Base-by-base conservation (phyloP, 306 rosid genomes). In the Ochetophila trinervis region DNA sequence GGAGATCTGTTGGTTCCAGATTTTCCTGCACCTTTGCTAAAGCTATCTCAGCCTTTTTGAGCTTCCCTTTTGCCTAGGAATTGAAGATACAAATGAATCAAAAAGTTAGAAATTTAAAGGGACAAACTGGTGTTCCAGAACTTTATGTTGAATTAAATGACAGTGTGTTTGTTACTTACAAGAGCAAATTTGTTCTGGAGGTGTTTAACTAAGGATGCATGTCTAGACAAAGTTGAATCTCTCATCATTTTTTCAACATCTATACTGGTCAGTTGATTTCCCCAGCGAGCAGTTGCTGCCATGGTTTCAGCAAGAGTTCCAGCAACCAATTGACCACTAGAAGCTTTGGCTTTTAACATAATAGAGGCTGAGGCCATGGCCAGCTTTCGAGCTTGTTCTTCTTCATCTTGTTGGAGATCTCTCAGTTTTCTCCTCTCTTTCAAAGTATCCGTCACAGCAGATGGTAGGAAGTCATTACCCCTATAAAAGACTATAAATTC, bases 401-500 rank as follows among this genome's bases (percentile, higher is more conserved):
- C 96, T 75, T 81, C 85, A 2, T 88, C 95, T 72, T 91, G 95
- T 75, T 74, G 85, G 60, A 74, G 80, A 64, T 85, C 64, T 67
- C 85, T 69, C 50, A 80, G 58, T 68, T 89, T 78, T 42, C 77
- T 65, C 80, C 96, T 87, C 85, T 87, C 95, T 27, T 78, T 69
- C 83, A 89, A 71, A 62, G 70, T 79, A 58, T 82, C 61, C 18
- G 88, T 80, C 24, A 92, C 85, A 11, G 36, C 74, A 56, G 92
- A 83, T 69, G 96, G 98, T 82, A 92, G 69, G 88, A 80, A 87
- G 79, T 89, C 96, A 72, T 89, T 89, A 66, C 98, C 98, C 76
- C 98, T 74, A 74, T 87, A 87, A 74, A 92, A 75, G 72, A 92
- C 87, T 23, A 92, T 85, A 67, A 67, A 92, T 48, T 92, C 96